Percentiles rank a stretch among this genome's conserved stretches.
phyloP scores from a whole-genome alignment of 2,329 filamentous ascomycete species.

The Exophiala viscosa region DNA sequence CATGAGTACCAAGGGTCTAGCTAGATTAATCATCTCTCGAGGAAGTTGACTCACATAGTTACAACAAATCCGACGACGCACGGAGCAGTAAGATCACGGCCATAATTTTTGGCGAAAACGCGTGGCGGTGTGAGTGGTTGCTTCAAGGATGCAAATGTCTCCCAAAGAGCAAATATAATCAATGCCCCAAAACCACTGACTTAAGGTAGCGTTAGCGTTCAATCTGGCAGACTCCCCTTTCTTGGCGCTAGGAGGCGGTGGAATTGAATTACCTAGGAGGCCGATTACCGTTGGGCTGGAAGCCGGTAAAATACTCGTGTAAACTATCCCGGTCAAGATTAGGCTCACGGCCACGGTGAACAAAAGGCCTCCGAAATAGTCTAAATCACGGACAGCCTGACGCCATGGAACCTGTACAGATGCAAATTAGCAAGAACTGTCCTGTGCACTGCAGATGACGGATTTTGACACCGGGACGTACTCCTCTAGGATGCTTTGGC shows the following conservation, averaged over 20 bases:
- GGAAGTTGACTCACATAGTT: too few species aligned
- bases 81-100: slow-evolving; percentile 47
- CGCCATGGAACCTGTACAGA: too few species aligned
- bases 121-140: slow-evolving; percentile 43
- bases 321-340: slow-evolving; percentile 41
- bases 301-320: slow-evolving; percentile 36
- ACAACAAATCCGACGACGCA: slow-evolving; percentile 45
- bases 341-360: slow-evolving; percentile 36
- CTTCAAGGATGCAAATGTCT: slow-evolving; percentile 38
- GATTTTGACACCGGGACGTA: too few species aligned
- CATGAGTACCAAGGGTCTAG: too few species aligned
- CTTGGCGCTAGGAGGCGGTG: too few species aligned
- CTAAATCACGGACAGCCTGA: slow-evolving; percentile 37
- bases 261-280: too few species aligned
- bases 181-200: slow-evolving; percentile 36
- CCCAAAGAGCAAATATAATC: slow-evolving; percentile 39
- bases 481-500: slow-evolving; percentile 39
- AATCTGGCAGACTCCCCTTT: too few species aligned
- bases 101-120: slow-evolving; percentile 44
- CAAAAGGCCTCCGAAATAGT: slow-evolving; percentile 38
- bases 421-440: too few species aligned
- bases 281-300: slow-evolving; percentile 38
- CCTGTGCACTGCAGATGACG: too few species aligned
- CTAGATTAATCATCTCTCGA: too few species aligned
- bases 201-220: too few species aligned